A percentile compares a stretch with the other conserved stretches of the same genome.
Evolutionary conservation across 306 rosid species (phyloP).

Genomic region (Begonia peltatifolia): DNA sequence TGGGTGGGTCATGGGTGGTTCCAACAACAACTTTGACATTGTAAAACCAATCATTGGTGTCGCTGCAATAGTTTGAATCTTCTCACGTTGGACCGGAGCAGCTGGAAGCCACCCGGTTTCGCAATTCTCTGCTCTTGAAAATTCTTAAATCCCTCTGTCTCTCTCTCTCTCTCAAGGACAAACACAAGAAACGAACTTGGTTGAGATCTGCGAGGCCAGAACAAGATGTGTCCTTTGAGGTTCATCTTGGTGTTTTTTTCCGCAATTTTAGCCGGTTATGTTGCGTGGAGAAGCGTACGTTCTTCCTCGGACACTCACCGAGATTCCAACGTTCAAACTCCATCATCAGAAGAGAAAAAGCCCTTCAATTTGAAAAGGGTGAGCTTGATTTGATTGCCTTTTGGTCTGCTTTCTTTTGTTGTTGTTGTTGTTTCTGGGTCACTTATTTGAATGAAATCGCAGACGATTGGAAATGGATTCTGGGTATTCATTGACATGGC

Average conservation of each 20-base stretch:
- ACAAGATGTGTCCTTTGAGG: constrained; percentile 59
- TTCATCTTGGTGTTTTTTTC: constrained; percentile 67
- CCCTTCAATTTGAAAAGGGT: constrained; percentile 22
- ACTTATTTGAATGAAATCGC: constrained; percentile 5
- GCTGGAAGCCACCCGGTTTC: too few relatives aligned
- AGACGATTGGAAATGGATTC: constrained; percentile 36
- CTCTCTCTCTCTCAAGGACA: too few relatives aligned
- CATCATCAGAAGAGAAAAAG: constrained; percentile 9
- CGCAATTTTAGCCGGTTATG: constrained; percentile 41
- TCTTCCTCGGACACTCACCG: constrained; percentile 18
- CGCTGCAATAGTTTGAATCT: too few relatives aligned
- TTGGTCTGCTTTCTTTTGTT: neutral
- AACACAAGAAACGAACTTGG: too few relatives aligned
- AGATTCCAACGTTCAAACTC: constrained; percentile 8
- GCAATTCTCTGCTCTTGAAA: too few relatives aligned
- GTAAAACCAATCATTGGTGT: too few relatives aligned
- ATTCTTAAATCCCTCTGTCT: too few relatives aligned
- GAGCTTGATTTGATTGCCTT: neutral
- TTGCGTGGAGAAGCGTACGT: constrained; percentile 44
- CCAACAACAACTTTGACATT: too few relatives aligned
- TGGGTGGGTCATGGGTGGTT: too few relatives aligned
- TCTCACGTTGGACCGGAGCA: too few relatives aligned
- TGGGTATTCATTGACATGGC: constrained; percentile 72
- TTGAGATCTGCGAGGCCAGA: neutral
- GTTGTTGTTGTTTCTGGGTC: neutral